These are phyloP conservation scores for Oryza rufipogon DNA, from an alignment of 176 grass and related monocot genomes.

Conservation along the genomic window DNA sequence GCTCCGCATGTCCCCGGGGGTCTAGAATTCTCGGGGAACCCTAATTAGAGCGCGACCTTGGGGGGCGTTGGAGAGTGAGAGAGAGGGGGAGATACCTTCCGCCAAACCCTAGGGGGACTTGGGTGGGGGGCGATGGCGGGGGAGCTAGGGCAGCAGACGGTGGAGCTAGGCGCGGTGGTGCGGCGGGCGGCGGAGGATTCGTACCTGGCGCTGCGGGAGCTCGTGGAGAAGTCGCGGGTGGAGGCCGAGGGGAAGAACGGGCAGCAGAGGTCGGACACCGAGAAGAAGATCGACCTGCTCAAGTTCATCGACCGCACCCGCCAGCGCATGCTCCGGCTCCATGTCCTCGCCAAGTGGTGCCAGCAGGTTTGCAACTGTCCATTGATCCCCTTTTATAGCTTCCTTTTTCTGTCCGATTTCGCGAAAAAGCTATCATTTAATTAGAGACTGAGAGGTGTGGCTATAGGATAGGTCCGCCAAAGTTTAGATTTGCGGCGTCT, in stretches of 20 bases:
- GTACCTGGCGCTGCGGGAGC: conserved; percentile 93
- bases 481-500: neutral
- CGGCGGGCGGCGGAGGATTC: conserved; percentile 87
- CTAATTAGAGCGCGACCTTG: neutral
- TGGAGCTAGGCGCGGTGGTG: conserved; percentile 86
- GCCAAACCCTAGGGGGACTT: neutral
- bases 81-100: neutral
- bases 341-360: conserved; percentile 99
- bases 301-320: conserved; percentile 92
- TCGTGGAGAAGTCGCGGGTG: conserved; percentile 76
- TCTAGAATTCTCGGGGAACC: neutral
- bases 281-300: conserved; percentile 99
- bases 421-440: neutral
- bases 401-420: neutral
- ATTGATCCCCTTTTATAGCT: neutral
- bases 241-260: conserved; percentile 63
- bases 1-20: neutral
- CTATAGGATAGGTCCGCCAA: neutral
- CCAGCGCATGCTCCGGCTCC: conserved; percentile 98
- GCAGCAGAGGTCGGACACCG: conserved; percentile 74
- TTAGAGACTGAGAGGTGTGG: neutral
- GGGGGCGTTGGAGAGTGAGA: neutral
- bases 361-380: conserved; percentile 63
- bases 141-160: conserved; percentile 90
- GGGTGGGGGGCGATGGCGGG: conserved; percentile 47